phyloP scores from a whole-genome alignment of 805 yeast genomes.

The Zygoascus bituminiphila region DNA sequence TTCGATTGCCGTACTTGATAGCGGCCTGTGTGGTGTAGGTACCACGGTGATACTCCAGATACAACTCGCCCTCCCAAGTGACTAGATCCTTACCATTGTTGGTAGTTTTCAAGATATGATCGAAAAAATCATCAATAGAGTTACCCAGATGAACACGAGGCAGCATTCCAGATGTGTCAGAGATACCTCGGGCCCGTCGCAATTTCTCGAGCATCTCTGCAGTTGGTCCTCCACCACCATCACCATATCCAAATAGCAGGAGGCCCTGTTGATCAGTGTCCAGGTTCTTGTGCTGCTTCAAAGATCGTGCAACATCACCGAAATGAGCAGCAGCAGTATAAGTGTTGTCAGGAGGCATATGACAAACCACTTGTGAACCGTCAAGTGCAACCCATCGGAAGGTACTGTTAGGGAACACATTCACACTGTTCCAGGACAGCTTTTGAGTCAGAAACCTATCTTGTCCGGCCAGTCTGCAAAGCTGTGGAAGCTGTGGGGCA shows the following conservation, averaged over 20 bases:
- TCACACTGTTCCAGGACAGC: constrained; percentile 93
- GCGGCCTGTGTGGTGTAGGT: constrained; percentile 92
- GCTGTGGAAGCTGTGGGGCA: constrained; percentile 89
- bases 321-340: constrained; percentile 90
- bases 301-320: constrained; percentile 82
- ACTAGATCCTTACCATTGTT: constrained; percentile 62
- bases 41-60: constrained; percentile 93
- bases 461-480: constrained; percentile 81
- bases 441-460: constrained; percentile 85
- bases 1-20: constrained; percentile 72
- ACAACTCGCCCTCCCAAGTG: constrained; percentile 88
- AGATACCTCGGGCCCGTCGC: constrained; percentile 82
- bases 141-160: constrained; percentile 76
- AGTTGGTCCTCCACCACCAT: constrained; percentile 98
- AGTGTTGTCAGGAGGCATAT: constrained; percentile 97
- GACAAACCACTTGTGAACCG: constrained; percentile 87
- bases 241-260: constrained; percentile 86
- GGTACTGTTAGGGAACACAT: constrained; percentile 79
- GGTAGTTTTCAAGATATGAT: constrained; percentile 52
- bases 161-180: constrained; percentile 68
- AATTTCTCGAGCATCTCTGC: constrained; percentile 89
- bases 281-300: constrained; percentile 73
- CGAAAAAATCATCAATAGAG: constrained; percentile 74
- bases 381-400: constrained; percentile 95
- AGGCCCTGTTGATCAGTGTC: constrained; percentile 75